These are phyloP conservation scores for Aspergillus panamensis DNA, from an alignment of 495 filamentous ascomycete genomes.

Conservation along the genomic window DNA sequence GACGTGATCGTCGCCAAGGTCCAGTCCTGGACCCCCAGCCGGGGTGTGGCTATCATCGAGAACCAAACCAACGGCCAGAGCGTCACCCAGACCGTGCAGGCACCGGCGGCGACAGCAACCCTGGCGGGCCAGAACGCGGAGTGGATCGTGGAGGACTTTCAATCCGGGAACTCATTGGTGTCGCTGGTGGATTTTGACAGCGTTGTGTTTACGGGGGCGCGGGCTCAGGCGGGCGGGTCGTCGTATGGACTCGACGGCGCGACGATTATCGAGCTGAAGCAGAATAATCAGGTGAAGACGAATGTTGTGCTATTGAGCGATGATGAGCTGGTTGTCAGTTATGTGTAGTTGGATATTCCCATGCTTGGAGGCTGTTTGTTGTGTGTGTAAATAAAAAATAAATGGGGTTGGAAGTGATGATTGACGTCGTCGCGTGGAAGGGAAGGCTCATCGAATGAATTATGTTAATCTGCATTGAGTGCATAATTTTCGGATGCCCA, in stretches of 20 bases:
- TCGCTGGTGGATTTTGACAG: constrained; percentile 52
- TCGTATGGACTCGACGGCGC: constrained; percentile 38
- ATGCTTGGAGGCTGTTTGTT: neutral
- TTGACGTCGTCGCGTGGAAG: no score
- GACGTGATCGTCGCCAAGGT: constrained; percentile 56
- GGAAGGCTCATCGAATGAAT: no score
- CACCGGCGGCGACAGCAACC: constrained; percentile 32
- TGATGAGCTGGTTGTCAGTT: constrained; percentile 34
- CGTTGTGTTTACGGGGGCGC: constrained; percentile 47
- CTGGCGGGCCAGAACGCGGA: constrained; percentile 52
- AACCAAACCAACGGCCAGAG: constrained; percentile 53
- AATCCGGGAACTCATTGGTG: constrained; percentile 44
- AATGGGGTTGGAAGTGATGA: no score
- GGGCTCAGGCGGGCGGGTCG: constrained; percentile 33
- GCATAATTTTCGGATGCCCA: no score
- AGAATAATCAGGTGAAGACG: constrained; percentile 47
- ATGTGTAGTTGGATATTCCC: constrained; percentile 9
- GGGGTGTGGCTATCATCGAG: constrained; percentile 53
- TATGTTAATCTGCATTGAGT: no score
- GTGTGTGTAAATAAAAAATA: no score
- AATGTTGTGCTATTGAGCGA: constrained; percentile 40
- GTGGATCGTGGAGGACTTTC: constrained; percentile 66
- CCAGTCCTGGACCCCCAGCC: constrained; percentile 40
- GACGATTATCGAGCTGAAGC: constrained; percentile 51
- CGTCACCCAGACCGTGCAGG: constrained; percentile 50